Evolutionary conservation across 2,329 filamentous ascomycete genomes (phyloP), one percentile per base, ranked within the genome.

Genomic region (Ophiostoma sp.): DNA sequence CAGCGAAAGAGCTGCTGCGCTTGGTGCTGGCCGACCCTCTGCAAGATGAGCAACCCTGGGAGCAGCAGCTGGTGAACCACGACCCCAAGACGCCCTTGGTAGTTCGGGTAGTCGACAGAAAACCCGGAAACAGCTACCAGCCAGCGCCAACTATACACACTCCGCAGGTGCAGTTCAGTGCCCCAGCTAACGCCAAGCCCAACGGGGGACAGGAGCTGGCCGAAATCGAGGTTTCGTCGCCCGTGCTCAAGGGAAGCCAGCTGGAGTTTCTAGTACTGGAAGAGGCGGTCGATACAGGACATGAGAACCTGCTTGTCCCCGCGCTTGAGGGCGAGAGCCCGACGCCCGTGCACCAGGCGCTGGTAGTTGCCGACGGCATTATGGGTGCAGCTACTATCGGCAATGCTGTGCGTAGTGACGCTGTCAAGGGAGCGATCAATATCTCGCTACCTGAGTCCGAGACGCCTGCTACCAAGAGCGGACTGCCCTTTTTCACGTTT

Each of bases 281-380:
- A 71, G 38, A 70, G 38, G 55, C 69, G 16, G 76, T 45, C 11
- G 44, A 65, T 27, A 40, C 40, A n/a, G 64, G 18, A 9, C 64
- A 65, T 5, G 44, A 40, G 3, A 41, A 52, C 11, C 45, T 65
- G 9, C 36, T 65, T 9, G 64, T 18, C 3, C 44, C 47, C 12
- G 42, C 82, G 87, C 70, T 84, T 87, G 68, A 87, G 87, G 12
- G 84, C 87, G 16, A 82, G 14, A 82, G 95, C 58, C 86, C 87
- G 6, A 92, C 92, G 62, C 93, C 94, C 0, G 92, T 97, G 0
- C 94, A 98, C 75, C 91, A 89, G 75, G 87, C 89, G 0, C 78
- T 97, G 16, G 74, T 97, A 9, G 84, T 96, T 8, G 88, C 87
- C 0, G 84, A 91, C 65, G 93, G 92, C 0, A 79, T 96, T 2